Conservation (phyloP, 75 land plant genomes). For the Pinus taeda region DNA sequence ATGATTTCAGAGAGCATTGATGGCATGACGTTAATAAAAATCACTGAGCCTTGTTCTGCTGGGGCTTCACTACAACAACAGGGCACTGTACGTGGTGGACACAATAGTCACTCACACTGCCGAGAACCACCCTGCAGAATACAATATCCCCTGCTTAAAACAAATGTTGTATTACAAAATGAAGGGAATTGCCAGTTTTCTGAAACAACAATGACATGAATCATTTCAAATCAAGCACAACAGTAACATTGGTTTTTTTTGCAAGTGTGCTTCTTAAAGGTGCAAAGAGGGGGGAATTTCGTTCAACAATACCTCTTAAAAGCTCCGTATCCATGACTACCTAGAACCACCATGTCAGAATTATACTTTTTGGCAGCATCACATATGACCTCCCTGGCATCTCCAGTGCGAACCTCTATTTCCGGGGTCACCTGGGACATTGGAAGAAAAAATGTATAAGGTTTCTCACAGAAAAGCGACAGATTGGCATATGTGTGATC, state of each 20-base stretch:
- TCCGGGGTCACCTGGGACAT: slow-evolving; percentile 7
- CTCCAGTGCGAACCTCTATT: slow-evolving; percentile 12
- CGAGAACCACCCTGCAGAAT: slow-evolving; percentile 2
- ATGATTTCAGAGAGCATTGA: no score
- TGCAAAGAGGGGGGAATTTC: neutral
- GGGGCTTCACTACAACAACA: slow-evolving; percentile 11
- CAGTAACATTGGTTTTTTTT: neutral
- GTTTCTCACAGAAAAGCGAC: neutral
- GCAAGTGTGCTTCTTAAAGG: neutral
- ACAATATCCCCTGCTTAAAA: neutral
- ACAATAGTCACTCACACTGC: slow-evolving; percentile 14
- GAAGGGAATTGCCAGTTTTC: neutral
- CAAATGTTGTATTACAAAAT: neutral
- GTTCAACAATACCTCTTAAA: slow-evolving; percentile 13
- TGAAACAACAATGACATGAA: neutral
- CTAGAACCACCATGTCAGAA: slow-evolving; percentile 7
- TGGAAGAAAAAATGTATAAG: neutral
- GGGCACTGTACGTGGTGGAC: slow-evolving; percentile 15
- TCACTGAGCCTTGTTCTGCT: neutral
- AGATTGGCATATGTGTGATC: neutral
- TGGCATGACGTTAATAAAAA: no score
- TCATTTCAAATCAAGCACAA: neutral
- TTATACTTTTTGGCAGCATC: slow-evolving; percentile 11
- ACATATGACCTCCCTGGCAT: slow-evolving; percentile 16
- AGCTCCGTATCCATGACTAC: slow-evolving; percentile 23